Conservation (phyloP, 805 yeast species). For the Clavispora phyllophila region DNA sequence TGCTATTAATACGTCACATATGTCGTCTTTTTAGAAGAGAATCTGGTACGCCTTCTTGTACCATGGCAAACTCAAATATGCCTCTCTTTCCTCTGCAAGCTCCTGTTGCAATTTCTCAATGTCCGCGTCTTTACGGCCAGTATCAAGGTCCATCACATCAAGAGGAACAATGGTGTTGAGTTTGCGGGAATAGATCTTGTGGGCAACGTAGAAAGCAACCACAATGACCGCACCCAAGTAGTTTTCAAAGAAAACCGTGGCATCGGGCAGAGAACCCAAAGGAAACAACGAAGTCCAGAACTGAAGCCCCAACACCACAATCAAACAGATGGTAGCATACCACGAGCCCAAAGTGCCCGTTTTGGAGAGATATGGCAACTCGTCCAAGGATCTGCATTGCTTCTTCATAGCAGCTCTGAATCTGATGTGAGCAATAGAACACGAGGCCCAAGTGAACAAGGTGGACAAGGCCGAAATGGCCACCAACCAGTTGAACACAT, state of each 20-base stretch:
- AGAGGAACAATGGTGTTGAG: constrained; percentile 17
- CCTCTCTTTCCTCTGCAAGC: constrained; percentile 16
- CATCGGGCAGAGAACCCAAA: constrained; percentile 18
- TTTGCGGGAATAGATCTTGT: constrained; percentile 19
- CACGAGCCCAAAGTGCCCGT: constrained; percentile 37
- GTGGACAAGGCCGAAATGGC: constrained; percentile 39
- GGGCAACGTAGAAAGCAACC: constrained; percentile 19
- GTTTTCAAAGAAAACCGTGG: constrained; percentile 20
- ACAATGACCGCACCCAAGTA: constrained; percentile 23
- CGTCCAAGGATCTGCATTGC: constrained; percentile 39
- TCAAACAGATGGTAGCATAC: constrained; percentile 20
- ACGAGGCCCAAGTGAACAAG: constrained; percentile 39
- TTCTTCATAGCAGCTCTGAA: constrained; percentile 35
- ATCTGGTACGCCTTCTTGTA: constrained; percentile 13
- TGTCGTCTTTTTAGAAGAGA: constrained; percentile 6
- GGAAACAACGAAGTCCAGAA: constrained; percentile 26
- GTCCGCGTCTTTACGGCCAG: constrained; percentile 23
- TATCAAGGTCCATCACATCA: constrained; percentile 20
- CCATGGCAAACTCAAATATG: constrained; percentile 10
- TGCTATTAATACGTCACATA: neutral
- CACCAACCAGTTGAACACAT: constrained; percentile 38
- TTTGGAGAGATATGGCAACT: constrained; percentile 50
- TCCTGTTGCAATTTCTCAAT: constrained; percentile 19
- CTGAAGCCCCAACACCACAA: constrained; percentile 20
- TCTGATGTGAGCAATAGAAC: constrained; percentile 36